Conservation (phyloP, 768 basidiomycete species). For the Lentinula sp. region DNA sequence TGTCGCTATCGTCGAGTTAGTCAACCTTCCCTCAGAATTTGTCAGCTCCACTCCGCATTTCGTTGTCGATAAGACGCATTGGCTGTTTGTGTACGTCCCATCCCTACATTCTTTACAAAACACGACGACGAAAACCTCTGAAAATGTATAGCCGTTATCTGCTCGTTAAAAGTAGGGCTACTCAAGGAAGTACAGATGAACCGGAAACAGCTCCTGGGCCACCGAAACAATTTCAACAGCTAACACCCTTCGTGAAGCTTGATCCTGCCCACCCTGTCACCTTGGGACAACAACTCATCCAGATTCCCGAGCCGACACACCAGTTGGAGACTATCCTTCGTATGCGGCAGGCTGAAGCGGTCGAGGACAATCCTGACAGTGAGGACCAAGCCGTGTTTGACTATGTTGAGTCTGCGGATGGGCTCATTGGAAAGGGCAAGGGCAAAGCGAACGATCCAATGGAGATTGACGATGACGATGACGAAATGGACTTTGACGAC, state of each 20-base stretch:
- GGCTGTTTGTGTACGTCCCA: slow-evolving; percentile 58
- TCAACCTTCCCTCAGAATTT: slow-evolving; percentile 54
- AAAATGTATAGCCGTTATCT: slow-evolving; percentile 40
- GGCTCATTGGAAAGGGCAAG: slow-evolving; percentile 4
- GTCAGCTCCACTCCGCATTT: slow-evolving; percentile 47
- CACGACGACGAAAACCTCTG: no score
- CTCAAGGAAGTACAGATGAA: not conserved
- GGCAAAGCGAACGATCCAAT: slow-evolving; percentile 11
- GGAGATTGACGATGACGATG: slow-evolving; percentile 14
- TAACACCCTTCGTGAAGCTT: slow-evolving; percentile 37
- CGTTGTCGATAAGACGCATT: slow-evolving; percentile 58
- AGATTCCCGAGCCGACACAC: slow-evolving; percentile 54
- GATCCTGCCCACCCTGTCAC: slow-evolving; percentile 43
- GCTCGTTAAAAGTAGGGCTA: slow-evolving; percentile 35
- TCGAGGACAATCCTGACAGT: slow-evolving; percentile 40
- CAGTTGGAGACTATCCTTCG: slow-evolving; percentile 44
- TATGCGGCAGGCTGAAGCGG: slow-evolving; percentile 30
- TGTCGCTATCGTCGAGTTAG: slow-evolving; percentile 58
- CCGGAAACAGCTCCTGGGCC: slow-evolving; percentile 1
- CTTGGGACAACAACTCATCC: slow-evolving; percentile 28
- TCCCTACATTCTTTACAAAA: not conserved
- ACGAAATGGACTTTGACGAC: slow-evolving; percentile 6
- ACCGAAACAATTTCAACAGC: slow-evolving; percentile 10
- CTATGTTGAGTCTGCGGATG: slow-evolving; percentile 11
- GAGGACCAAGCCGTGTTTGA: slow-evolving; percentile 45